Evolutionary conservation across 2,329 filamentous ascomycete species (phyloP), one percentile per base, ranked within the genome.

Genomic region (Alternaria hordeiaustralica): DNA sequence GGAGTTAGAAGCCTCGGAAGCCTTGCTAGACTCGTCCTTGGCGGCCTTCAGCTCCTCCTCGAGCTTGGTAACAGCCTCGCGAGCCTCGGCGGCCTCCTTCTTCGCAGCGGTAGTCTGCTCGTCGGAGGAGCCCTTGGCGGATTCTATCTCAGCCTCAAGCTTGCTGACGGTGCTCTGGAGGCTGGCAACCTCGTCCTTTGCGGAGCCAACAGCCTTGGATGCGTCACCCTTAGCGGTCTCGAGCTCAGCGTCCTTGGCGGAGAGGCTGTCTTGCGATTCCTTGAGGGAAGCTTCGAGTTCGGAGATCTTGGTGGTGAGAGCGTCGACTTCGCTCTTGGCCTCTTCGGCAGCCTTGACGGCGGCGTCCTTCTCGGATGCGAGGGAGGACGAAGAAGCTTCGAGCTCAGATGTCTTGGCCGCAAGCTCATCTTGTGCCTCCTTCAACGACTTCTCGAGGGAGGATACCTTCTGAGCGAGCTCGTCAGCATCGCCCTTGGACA

Each of bases 271-370:
- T 45, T 75, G 63, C 8, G 70, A 59, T 28, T 67, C 69, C 58
- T 72, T 71, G 8, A 74, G 61, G 13, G 74, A 71, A 4, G 55
- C 56, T 44, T 77, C 74, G 11, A 78, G 70, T 49, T 76, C 74
- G 20, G 71, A 46, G 20, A 77, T 68, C 62, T 76, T 72, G 9
- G 69, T 60, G 36, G 63, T 70, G 21, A 71, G 67, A 20, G 65
- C 57, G 11, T 73, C 70, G 46, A 74, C 64, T 13, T 69, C 70
- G 63, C 47, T 64, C 67, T 68, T 72, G 10, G 73, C 71, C 26
- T 73, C 68, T 5, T 74, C 72, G 6, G 72, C 69, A 53, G 71
- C 66, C 61, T 72, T 72, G 50, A 58, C 45, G 45, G 68, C 72
- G n/a, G 66, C 61, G 28, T 69, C 70, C 63, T 70, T 72, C 65